phyloP scores from a whole-genome alignment of 2,329 filamentous ascomycete genomes.

The Diaporthe vexans region DNA sequence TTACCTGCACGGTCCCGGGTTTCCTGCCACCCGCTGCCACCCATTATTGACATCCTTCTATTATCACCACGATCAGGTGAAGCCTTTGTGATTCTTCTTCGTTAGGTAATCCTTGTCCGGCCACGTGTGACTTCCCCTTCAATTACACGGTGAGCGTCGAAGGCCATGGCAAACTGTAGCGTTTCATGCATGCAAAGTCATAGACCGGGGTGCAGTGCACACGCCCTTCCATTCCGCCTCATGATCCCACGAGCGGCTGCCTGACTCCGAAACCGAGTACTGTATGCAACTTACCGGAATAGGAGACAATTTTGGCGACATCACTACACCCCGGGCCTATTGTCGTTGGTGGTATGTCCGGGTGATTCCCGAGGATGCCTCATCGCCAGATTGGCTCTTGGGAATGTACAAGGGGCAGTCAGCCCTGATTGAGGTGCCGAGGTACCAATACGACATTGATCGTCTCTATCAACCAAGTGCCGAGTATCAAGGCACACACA shows the following conservation, averaged over 20 bases:
- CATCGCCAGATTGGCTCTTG: constrained; percentile 18
- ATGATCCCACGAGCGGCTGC: not conserved
- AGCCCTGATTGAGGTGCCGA: constrained; percentile 32
- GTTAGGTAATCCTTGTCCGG: constrained; percentile 7
- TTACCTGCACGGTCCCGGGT: constrained; percentile 13
- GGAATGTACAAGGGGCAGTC: constrained; percentile 19
- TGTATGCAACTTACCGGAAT: not conserved
- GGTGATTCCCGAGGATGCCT: constrained; percentile 27
- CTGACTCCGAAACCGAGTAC: not conserved
- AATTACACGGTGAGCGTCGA: not conserved
- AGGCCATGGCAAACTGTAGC: not conserved
- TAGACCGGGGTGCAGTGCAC: not conserved
- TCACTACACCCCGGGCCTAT: constrained; percentile 7
- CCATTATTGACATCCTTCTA: not conserved
- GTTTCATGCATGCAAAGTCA: constrained; percentile 26
- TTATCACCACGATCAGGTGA: not conserved
- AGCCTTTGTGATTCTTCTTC: not conserved
- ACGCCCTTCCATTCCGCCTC: not conserved
- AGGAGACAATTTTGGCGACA: constrained; percentile 8
- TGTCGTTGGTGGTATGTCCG: constrained; percentile 23
- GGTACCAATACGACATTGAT: constrained; percentile 39
- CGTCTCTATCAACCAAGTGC: constrained; percentile 35
- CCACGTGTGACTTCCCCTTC: constrained; percentile 2
- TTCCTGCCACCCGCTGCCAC: not conserved
- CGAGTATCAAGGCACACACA: constrained; percentile 23